phyloP scores from a whole-genome alignment of 2,329 filamentous ascomycete genomes.

The Epichloe aotearoae region DNA sequence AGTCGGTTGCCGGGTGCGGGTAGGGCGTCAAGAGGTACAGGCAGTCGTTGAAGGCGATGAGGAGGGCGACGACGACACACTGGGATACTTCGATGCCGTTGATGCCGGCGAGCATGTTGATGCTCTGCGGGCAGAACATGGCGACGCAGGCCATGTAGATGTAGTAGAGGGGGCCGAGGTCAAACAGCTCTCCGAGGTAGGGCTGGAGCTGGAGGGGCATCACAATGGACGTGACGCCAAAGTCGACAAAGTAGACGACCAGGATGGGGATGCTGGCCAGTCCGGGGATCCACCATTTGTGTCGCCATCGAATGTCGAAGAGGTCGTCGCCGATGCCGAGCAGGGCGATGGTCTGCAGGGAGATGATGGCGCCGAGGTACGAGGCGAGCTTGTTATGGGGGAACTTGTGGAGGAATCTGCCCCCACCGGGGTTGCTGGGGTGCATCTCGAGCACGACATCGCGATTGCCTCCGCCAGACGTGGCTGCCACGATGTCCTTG shows the following conservation, averaged over 20 bases:
- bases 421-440: slow-evolving; percentile 40
- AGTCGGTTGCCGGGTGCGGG: slow-evolving; percentile 88
- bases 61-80: slow-evolving; percentile 74
- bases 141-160: slow-evolving; percentile 91
- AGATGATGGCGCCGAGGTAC: slow-evolving; percentile 87
- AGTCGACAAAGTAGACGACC: slow-evolving; percentile 96
- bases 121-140: slow-evolving; percentile 97
- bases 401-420: slow-evolving; percentile 79
- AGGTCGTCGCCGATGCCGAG: slow-evolving; percentile 91
- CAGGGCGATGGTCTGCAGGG: slow-evolving; percentile 78
- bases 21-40: slow-evolving; percentile 76
- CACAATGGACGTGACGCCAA: slow-evolving; percentile 90
- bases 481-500: slow-evolving; percentile 92
- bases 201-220: slow-evolving; percentile 74
- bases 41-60: slow-evolving; percentile 75
- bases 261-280: slow-evolving; percentile 88
- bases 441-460: slow-evolving; percentile 70
- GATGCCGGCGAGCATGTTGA: slow-evolving; percentile 99
- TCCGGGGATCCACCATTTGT: slow-evolving; percentile 96
- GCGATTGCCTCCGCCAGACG: slow-evolving; percentile 82
- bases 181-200: slow-evolving; percentile 72
- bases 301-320: slow-evolving; percentile 96
- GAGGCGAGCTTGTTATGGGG: slow-evolving; percentile 95
- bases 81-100: slow-evolving; percentile 96
- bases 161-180: slow-evolving; percentile 79